Evolutionary conservation across 164 flowering plant species (phyloP).

Genomic region (Magnolia officinalis): DNA sequence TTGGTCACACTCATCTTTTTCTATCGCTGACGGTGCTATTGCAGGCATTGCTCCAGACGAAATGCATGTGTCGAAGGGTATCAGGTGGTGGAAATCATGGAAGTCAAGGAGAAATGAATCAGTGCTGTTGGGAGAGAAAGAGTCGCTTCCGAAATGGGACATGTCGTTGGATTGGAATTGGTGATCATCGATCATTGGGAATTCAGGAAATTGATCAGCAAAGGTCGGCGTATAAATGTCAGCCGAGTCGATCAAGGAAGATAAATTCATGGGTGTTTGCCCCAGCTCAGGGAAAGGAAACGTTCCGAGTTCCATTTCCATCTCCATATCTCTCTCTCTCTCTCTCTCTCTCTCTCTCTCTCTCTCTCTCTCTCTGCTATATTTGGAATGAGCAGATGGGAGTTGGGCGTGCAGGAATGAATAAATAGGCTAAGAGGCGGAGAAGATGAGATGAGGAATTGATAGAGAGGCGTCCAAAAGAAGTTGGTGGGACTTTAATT

Average conservation of each 20-base stretch:
- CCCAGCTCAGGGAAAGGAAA: slow-evolving; percentile 11
- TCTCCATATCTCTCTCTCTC: not conserved
- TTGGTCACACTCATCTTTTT: not conserved
- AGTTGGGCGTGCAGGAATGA: not conserved
- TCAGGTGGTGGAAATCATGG: not conserved
- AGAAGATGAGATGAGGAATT: not conserved
- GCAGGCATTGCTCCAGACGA: not conserved
- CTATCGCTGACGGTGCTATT: not conserved
- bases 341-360: no score
- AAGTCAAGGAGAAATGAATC: not conserved
- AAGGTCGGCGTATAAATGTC: not conserved
- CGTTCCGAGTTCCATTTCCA: slow-evolving; percentile 8
- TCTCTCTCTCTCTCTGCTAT: no score
- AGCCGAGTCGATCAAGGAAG: slow-evolving; percentile 12
- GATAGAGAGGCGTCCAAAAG: not conserved
- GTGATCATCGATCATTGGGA: slow-evolving; percentile 7
- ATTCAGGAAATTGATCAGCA: slow-evolving; percentile 2
- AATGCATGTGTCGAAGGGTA: not conserved
- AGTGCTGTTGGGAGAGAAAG: not conserved
- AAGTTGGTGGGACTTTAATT: slow-evolving; percentile 1
- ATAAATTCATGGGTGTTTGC: not conserved
- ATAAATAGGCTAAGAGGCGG: not conserved
- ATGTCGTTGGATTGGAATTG: not conserved
- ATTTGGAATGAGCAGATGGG: not conserved
- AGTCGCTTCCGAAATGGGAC: not conserved